Conservation (phyloP, 768 basidiomycete genomes). For the Neoboletus subvelutipes region DNA sequence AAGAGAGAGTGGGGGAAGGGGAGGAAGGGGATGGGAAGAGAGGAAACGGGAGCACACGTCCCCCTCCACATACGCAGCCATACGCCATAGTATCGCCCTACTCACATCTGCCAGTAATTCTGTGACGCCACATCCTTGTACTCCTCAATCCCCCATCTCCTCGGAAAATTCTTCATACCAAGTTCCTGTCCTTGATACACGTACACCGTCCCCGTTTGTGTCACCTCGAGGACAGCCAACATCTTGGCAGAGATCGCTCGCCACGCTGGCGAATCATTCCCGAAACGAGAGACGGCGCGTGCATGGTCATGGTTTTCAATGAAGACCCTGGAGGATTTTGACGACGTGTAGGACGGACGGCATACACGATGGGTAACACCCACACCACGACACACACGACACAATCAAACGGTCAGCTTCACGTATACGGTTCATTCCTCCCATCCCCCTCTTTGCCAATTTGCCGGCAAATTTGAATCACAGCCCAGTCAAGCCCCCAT, state of each 20-base stretch:
- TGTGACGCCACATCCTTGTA: conserved; percentile 68
- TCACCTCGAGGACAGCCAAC: conserved; percentile 58
- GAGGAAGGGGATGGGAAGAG: too few species aligned
- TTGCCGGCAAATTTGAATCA: conserved; percentile 9
- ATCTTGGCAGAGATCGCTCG: conserved; percentile 62
- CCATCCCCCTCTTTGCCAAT: background rate
- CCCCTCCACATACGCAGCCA: background rate
- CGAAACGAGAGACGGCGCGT: conserved; percentile 64
- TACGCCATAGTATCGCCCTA: conserved; percentile 12
- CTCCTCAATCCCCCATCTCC: conserved; percentile 65
- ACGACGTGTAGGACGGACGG: conserved; percentile 6
- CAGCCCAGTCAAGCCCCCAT: background rate
- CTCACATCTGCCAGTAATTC: conserved; percentile 58
- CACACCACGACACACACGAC: conserved; percentile 10
- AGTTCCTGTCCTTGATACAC: conserved; percentile 79
- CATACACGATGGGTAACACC: conserved; percentile 17
- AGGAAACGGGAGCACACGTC: too few species aligned
- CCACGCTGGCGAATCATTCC: conserved; percentile 57
- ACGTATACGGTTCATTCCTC: conserved; percentile 1
- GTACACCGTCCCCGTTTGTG: conserved; percentile 66
- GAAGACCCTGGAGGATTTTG: conserved; percentile 42
- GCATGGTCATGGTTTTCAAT: conserved; percentile 73
- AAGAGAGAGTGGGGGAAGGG: background rate
- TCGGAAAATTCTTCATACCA: conserved; percentile 61
- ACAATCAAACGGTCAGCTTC: conserved; percentile 8